Evolutionary conservation across 1,284 basidiomycete species (phyloP), one percentile per base, ranked within the genome.

Genomic region (Meira miltonrushii): DNA sequence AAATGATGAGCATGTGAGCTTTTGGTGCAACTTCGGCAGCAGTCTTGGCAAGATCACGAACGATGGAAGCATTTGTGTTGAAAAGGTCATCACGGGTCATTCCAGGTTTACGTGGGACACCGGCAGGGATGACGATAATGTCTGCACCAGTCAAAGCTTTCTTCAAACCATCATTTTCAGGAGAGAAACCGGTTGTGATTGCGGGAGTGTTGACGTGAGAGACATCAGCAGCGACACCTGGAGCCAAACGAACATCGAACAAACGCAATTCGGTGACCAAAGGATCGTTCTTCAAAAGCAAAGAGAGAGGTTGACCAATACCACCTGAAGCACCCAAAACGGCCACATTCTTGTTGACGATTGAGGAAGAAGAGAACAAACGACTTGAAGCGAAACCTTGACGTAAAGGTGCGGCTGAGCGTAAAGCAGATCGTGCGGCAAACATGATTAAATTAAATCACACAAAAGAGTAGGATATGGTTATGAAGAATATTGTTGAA

Each of bases 31-130:
- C 87, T 71, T 90, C 88, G 74, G 87, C 90, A 66, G 93, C 85
- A 38, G 90, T 88, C 64, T 87, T 82, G 55, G 94, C 93, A 66
- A 98, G 88, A 83, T 95, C 92, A 59, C 92, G 90, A 74, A 96
- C 92, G 79, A 98, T 94, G 64, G 89, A 91, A 57, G 91, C 91
- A 79, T 94, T 93, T 68, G 90, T 92, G 83, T 93, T 94, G 87
- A 98, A 99, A 65, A 99, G 89, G 80, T 98, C 94, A 80, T 99
- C 94, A 82, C 95, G 91, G 81, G 88, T 91, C 92, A 92, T 91
- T 37, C 75, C 79, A 61, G 71, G 79, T 74, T 80, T 80, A 64
- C 79, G 78, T 55, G 79, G 79, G 39, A 80, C 77, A 71, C 94
- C 95, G 80, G 94, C 94, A 63, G 95, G 95, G 80, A 97, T 95